These are phyloP conservation scores for Fusarium sp. DNA, from an alignment of 2,329 filamentous ascomycete species.

Conservation along the genomic window DNA sequence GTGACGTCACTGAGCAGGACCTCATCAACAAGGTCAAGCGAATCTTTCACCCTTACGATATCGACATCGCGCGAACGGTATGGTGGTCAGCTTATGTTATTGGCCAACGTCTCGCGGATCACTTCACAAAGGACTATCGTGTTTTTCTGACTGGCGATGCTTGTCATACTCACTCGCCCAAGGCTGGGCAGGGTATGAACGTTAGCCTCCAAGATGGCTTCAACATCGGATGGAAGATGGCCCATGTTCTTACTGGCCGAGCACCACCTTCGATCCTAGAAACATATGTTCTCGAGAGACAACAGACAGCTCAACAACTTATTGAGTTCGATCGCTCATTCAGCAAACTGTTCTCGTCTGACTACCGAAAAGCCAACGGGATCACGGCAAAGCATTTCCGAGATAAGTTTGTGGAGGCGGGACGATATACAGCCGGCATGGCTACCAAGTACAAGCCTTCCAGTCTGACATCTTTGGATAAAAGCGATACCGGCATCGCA, in stretches of 20 bases:
- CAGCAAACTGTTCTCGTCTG: constrained; percentile 36
- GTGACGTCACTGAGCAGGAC: constrained; percentile 17
- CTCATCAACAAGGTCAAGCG: constrained; percentile 58
- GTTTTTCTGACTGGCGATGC: constrained; percentile 76
- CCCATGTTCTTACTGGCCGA: constrained; percentile 52
- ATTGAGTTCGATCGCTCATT: constrained; percentile 58
- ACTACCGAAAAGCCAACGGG: constrained; percentile 20
- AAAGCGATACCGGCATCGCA: background rate
- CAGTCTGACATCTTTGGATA: background rate
- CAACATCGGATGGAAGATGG: constrained; percentile 69
- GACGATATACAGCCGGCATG: constrained; percentile 37
- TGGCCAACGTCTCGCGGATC: constrained; percentile 62
- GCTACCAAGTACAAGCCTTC: constrained; percentile 29
- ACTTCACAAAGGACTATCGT: constrained; percentile 61
- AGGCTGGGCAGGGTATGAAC: constrained; percentile 79
- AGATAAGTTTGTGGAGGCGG: constrained; percentile 36
- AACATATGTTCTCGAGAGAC: constrained; percentile 66
- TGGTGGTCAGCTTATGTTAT: constrained; percentile 64
- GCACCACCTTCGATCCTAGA: constrained; percentile 46
- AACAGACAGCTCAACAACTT: constrained; percentile 56
- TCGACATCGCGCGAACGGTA: constrained; percentile 51
- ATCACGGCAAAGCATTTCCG: constrained; percentile 18
- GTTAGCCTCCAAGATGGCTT: constrained; percentile 72
- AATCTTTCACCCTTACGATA: constrained; percentile 65
- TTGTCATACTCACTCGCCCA: constrained; percentile 66